Base-by-base conservation (phyloP, 352 stramenopile genomes). In the Phytophthora aleatoria region DNA sequence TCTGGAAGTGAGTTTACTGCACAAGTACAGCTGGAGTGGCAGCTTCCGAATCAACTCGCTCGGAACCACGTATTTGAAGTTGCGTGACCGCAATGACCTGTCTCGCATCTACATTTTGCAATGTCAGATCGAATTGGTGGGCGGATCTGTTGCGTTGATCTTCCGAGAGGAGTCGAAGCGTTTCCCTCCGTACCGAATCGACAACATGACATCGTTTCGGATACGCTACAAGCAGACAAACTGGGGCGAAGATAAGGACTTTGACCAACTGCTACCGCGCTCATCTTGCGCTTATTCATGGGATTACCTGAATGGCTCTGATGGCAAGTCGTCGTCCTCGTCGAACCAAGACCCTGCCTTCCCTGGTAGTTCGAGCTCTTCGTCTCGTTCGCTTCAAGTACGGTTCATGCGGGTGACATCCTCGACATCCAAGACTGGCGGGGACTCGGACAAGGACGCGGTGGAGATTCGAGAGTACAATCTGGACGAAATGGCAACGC, bases 171-270 rank as follows among this genome's bases (percentile, higher is more conserved):
- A 96, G 64, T 96, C 84, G 15, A 87, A 77, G 41, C 82, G 87
- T 3, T 97, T 94, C 51, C 90, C 87, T 20, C 90, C 89, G 12
- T 97, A 97, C 61, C 81, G 90, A 49, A 96, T 97, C 49, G 89
- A 96, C 62, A 97, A 97, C 72, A 93, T 94, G 79, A 96, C 89
- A 24, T 95, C 87, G 15, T 95, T 94, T 66, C 83, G 87, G 35
- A 93, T 97, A 47, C 79, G 91, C 53, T 96, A 86, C 70, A 92
- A 91, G 53, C 89, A 97, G 62, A 75, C 74, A 20, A 83, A 80
- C 38, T 96, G 88, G 88, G 80, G 82, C 20, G 71, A 75, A 6
- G 80, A 88, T 16, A 83, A 77, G 24, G 76, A 88, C 53, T 96
- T 86, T 39, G 90, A 97, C 44, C 81, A 94, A 28, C 53, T 96